Evolutionary conservation across 176 grass and related monocot species (phyloP).

Genomic region (Eragrostis curvula): DNA sequence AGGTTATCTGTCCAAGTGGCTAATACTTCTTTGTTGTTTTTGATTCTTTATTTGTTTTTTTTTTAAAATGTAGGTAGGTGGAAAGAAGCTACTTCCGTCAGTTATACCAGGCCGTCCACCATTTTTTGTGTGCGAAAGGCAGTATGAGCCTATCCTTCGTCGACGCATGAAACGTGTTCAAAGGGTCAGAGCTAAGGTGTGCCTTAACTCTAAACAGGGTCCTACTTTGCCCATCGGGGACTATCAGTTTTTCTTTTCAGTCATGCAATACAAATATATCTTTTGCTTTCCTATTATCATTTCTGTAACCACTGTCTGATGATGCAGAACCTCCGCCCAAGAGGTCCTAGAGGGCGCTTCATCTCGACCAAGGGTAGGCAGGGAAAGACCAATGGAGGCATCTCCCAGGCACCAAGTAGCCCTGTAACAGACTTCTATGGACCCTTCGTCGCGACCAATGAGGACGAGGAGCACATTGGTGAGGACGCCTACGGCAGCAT

Average conservation of each 20-base stretch:
- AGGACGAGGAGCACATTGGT: not conserved
- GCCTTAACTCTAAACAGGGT: not conserved
- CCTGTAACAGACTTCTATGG: not conserved
- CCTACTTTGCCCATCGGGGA: conserved; percentile 6
- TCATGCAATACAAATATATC: not conserved
- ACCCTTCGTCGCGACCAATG: not conserved
- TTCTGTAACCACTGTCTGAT: not conserved
- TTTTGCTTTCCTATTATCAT: not conserved
- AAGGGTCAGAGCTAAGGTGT: conserved; percentile 58
- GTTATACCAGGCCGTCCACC: conserved; percentile 42
- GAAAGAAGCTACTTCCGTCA: conserved; percentile 49
- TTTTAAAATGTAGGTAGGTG: conserved; percentile 44
- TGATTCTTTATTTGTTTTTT: conserved; percentile 14
- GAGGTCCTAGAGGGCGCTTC: not conserved
- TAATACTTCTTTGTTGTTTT: not conserved
- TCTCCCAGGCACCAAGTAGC: not conserved
- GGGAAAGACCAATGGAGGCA: not conserved
- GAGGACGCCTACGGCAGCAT: not conserved
- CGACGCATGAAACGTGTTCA: conserved; percentile 38
- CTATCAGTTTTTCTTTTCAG: not conserved
- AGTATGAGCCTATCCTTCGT: conserved; percentile 65
- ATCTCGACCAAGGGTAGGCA: not conserved
- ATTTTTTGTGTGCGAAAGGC: conserved; percentile 62
- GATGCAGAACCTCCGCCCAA: conserved; percentile 29
- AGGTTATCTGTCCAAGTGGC: conserved; percentile 17